Evolutionary conservation across 345 rosid genomes (phyloP).

Genomic region (Laguncularia racemosa): DNA sequence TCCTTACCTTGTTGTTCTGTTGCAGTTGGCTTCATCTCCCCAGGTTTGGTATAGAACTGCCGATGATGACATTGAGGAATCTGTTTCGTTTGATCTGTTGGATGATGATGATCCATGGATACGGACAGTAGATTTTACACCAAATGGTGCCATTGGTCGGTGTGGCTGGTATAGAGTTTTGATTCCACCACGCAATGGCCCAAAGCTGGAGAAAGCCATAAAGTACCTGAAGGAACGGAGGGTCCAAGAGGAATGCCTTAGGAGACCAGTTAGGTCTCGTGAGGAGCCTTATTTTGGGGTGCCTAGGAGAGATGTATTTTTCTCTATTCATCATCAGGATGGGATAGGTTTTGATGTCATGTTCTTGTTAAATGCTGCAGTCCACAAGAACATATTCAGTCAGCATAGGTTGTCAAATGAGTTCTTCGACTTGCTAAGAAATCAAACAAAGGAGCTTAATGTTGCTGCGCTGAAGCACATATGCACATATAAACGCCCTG

Average conservation of each 20-base stretch:
- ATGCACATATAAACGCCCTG: slow-evolving; percentile 46
- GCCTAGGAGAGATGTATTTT: slow-evolving; percentile 45
- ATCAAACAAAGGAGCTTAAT: slow-evolving; percentile 49
- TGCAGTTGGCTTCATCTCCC: slow-evolving; percentile 77
- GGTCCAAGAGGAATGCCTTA: slow-evolving; percentile 35
- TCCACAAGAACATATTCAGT: slow-evolving; percentile 63
- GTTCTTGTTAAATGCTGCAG: slow-evolving; percentile 66
- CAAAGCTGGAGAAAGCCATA: slow-evolving; percentile 42
- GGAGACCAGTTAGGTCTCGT: slow-evolving; percentile 27
- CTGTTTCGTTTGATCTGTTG: slow-evolving; percentile 52
- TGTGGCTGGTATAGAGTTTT: slow-evolving; percentile 53
- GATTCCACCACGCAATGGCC: slow-evolving; percentile 56
- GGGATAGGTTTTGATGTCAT: slow-evolving; percentile 56
- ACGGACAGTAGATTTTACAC: slow-evolving; percentile 75
- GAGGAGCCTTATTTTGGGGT: slow-evolving; percentile 65
- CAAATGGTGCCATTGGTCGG: slow-evolving; percentile 66
- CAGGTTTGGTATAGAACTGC: slow-evolving; percentile 76
- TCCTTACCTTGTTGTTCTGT: slow-evolving; percentile 33
- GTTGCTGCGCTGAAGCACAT: slow-evolving; percentile 68
- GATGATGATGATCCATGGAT: slow-evolving; percentile 99
- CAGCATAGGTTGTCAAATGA: slow-evolving; percentile 52
- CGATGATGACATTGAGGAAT: slow-evolving; percentile 55
- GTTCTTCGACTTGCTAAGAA: slow-evolving; percentile 57
- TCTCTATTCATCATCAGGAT: slow-evolving; percentile 39
- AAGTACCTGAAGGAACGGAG: slow-evolving; percentile 40